These are phyloP conservation scores for Erysiphe pulchra DNA, from an alignment of 2,329 filamentous ascomycete species.

Conservation along the genomic window DNA sequence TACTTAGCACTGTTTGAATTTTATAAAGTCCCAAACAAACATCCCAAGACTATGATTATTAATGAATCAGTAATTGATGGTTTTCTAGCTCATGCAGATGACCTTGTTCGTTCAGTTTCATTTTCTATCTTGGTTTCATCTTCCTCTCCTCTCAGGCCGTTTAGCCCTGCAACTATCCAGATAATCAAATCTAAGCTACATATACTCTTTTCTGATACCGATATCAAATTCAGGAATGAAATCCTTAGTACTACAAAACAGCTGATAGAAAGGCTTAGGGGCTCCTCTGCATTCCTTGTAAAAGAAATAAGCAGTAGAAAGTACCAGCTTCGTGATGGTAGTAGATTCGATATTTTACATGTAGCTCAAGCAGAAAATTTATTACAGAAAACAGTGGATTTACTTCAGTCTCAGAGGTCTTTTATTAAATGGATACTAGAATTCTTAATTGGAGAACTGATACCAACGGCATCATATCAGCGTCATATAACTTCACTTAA, in stretches of 20 bases:
- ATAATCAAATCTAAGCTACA: slow-evolving; percentile 39
- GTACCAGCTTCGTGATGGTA: slow-evolving; percentile 2
- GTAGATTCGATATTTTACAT: not conserved
- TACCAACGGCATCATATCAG: slow-evolving; percentile 68
- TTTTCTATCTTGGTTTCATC: slow-evolving; percentile 60
- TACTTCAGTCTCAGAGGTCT: slow-evolving; percentile 21
- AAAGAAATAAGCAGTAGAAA: slow-evolving; percentile 13
- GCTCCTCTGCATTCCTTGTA: slow-evolving; percentile 31
- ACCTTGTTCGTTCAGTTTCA: slow-evolving; percentile 50
- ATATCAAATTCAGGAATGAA: slow-evolving; percentile 67
- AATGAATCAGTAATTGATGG: slow-evolving; percentile 21
- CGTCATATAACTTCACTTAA: slow-evolving; percentile 63
- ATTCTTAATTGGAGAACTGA: slow-evolving; percentile 50
- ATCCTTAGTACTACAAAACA: slow-evolving; percentile 48
- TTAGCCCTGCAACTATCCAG: slow-evolving; percentile 33
- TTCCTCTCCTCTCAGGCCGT: slow-evolving; percentile 45
- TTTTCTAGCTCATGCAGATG: slow-evolving; percentile 28
- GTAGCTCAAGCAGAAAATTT: slow-evolving; percentile 6
- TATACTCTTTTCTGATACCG: slow-evolving; percentile 56
- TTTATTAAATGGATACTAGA: slow-evolving; percentile 53
- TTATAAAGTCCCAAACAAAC: slow-evolving; percentile 15
- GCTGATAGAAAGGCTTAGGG: slow-evolving; percentile 51
- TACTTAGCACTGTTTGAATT: slow-evolving; percentile 11
- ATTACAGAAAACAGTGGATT: slow-evolving; percentile 2
- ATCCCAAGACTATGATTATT: slow-evolving; percentile 13